Evolutionary conservation across 2,329 filamentous ascomycete species (phyloP), one percentile per base, ranked within the genome.

Genomic region (Amphichorda felina): DNA sequence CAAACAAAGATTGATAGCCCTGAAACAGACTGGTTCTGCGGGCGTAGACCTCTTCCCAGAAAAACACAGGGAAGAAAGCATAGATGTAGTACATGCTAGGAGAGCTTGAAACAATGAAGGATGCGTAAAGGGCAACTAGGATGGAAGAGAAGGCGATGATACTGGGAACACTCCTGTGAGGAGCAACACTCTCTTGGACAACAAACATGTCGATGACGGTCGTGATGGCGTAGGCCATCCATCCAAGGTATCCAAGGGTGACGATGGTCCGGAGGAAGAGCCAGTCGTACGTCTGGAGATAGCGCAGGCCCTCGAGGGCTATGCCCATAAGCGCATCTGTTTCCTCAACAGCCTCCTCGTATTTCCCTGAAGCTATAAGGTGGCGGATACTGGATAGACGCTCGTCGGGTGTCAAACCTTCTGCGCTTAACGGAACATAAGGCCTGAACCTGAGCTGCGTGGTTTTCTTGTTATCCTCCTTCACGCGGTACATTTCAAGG

Each of bases 231-330:
- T 88, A 98, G 1, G 82, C 81, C 51, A 96, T 93, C 89, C 89
- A 98, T 15, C 91, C 91, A 7, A 96, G 62, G 50, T 96, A 98
- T 14, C 91, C 91, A 10, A 82, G 54, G 2, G 91, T 95, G 40
- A 98, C 82, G 34, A 98, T 68, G 2, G 85, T 82, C 40, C 91
- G 73, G 25, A 98, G 63, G 59, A 98, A 98, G 3, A 98, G 68
- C 91, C 91, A 98, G 61, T 98, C 91, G 50, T 98, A 98, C 0
- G 88, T 98, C 57, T 98, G 91, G 18, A 98, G 70, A 54, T 98
- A 98, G 34, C 91, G 75, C 40, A 98, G 64, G 7, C 91, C 91
- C 41, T 86, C 73, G 1, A 98, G 68, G 2, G 77, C 81, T 34
- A 84, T 61, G 40, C 81, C 72, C 40, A 96, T 82, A 11, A 98